Percentiles rank a stretch among this genome's conserved stretches.
Conservation (phyloP, 192 early-diverging fungal genomes). For the Umbelopsis vinacea region DNA sequence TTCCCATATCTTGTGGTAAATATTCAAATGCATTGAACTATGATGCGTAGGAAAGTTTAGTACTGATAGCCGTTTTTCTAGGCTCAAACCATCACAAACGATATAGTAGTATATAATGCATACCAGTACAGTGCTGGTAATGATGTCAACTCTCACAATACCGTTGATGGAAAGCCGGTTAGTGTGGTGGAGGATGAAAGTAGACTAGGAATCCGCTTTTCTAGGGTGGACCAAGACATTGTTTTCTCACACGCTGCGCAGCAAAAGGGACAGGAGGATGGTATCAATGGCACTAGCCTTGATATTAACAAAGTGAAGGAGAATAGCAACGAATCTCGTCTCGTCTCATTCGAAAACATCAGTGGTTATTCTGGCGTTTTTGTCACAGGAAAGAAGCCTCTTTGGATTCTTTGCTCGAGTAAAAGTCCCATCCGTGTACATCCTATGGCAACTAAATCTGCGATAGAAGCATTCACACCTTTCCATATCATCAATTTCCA, state of each 20-base stretch:
- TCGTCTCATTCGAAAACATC: conserved; percentile 57
- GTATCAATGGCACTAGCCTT: conserved; percentile 33
- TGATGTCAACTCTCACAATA: conserved; percentile 28
- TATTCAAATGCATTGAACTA: neutral
- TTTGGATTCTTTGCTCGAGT: conserved; percentile 73
- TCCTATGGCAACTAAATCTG: conserved; percentile 73
- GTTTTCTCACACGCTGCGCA: conserved; percentile 11
- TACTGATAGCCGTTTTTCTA: conserved; percentile 30
- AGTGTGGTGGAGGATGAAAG: conserved; percentile 28
- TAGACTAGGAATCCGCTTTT: conserved; percentile 71
- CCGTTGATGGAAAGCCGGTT: neutral
- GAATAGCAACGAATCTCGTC: conserved; percentile 26
- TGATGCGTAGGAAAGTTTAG: conserved; percentile 1
- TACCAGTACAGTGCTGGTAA: conserved; percentile 54
- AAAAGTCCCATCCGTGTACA: conserved; percentile 68
- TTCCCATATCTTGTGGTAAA: conserved; percentile 75
- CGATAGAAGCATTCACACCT: conserved; percentile 68
- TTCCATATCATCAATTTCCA: conserved; percentile 80
- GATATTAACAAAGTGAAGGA: conserved; percentile 35
- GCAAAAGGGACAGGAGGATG: conserved; percentile 28
- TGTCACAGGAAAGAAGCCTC: conserved; percentile 69
- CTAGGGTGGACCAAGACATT: conserved; percentile 61
- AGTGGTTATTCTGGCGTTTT: conserved; percentile 75
- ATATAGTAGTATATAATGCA: conserved; percentile 76
- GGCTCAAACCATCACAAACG: conserved; percentile 65